Evolutionary conservation across 768 basidiomycete genomes (phyloP), one percentile per base, ranked within the genome.

Genomic region (Mycena olivaceomarginata): DNA sequence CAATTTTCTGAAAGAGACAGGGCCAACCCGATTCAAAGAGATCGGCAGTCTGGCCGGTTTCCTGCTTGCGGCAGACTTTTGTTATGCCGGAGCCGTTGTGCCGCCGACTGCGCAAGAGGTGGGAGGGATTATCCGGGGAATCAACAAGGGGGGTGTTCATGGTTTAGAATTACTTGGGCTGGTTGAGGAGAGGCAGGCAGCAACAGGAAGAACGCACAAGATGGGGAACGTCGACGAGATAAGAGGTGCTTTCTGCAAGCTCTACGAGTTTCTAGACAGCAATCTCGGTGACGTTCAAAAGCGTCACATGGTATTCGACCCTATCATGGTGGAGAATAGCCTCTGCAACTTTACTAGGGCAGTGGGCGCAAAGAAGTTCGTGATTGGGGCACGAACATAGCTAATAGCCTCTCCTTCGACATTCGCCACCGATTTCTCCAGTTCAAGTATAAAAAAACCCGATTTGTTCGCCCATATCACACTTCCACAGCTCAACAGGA

Each of bases 251-350:
- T 72, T 72, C 12, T n/a, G 20, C 4, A 43, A 37, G 20, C 68
- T 70, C 1, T 45, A 70, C 22, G 25, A 16, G 1, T 70, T 70
- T 16, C 56, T 70, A 6, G 57, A 70, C 57, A 31, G 3, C 5
- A 60, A 53, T 6, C 57, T 70, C 15, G 45, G 13, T 3, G 41
- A n/a, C 1, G 22, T 25, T 5, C 56, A 60, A 6, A 70, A 70
- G 31, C 3, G 4, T 8, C 56, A 37, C 1, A 70, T 70, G 68
- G 41, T 59, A 11, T 70, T 70, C 9, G 68, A 70, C 68, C 4
- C 41, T 8, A 70, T 70, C 25, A 70, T 70, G 68, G 6, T 9
- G 4, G 68, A 70, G 41, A 70, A 70, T 31, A n/a, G 51, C 51
- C 51, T 53, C 20, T 53, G 51, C 51, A 53, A 53, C 5, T 5